Evolutionary conservation across 1,284 basidiomycete genomes (phyloP), one percentile per base, ranked within the genome.

Genomic region (Heterobasidion occidentale): DNA sequence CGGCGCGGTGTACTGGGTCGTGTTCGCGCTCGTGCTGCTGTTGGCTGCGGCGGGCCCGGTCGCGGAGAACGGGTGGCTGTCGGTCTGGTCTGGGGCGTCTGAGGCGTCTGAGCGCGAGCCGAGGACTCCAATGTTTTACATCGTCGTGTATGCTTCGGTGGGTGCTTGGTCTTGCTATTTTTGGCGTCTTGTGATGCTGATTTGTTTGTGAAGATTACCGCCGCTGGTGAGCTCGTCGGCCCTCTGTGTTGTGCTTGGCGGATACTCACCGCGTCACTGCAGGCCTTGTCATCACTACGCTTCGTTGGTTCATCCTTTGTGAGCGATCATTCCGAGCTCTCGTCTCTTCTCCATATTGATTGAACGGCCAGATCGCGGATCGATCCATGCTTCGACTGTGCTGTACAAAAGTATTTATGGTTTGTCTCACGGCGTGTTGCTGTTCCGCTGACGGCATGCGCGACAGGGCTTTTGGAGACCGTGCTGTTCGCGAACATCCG

Each of bases 401-500:
- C 76, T 95, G 5, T 92, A 94, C 68, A 75, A 86, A 64, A 71
- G 85, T 84, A 67, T 54, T 83, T 42, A 34, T n/a, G 9, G 60
- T 65, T 9, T 68, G 61, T 34, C 64, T 64, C 15, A 59, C 64
- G 15, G 53, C n/a, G n/a, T 36, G 45, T 44, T 42, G 9, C 20
- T 45, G 12, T 33, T 14, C 33, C 33, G 17, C 50, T 58, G 52
- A 56, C 15, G 38, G 62, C 62, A 46, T 60, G 45, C 35, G 33
- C 19, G 45, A 3, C 65, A 81, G 84, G 73, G 45, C 79, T 99
- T 51, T 77, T 98, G 46, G 87, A 94, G 67, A 74, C 87, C 0
- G 87, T 98, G 9, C 74, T 99, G 1, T 94, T 94, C 63, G 94
- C 95, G 1, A 86, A 92, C 46, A 86, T 97, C 53, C 84, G 94